Base-by-base conservation (phyloP, 2,329 filamentous ascomycete species). In the Raffaelea ambrosiae region DNA sequence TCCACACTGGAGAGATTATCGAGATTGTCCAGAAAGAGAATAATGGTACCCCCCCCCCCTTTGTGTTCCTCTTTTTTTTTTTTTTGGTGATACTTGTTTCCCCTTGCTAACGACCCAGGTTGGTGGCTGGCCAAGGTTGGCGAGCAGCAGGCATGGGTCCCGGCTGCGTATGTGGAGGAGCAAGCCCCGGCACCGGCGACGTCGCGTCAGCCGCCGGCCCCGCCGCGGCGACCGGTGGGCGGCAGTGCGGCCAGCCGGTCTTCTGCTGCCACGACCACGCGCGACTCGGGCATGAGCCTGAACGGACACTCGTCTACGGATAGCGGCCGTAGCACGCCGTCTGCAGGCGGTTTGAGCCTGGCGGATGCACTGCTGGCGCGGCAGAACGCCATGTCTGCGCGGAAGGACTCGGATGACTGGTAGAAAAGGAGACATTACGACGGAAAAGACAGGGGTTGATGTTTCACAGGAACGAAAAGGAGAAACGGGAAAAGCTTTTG, bases 91-190 rank as follows among this genome's bases (percentile, higher is more conserved):
- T 26, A 14, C 16, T 43, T 13, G 10, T 22, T 35, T 22, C 19
- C 11, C 38, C 3, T 44, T 14, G 14, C 67, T 73, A 63, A 74
- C 55, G 47, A 8, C 36, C 56, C 13, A 95, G 91, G 93, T 46
- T 98, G 93, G 93, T 97, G 91, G 91, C 74, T 97, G 42, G 93
- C 84, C 53, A 91, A 88, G 71, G 86, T 84, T 53, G 67, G 55
- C 5, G 57, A 57, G 4, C 79, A 79, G n/a, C 88, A 93, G 66
- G 93, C 89, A 45, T 98, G 93, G 93, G 81, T 93, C 3, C 93
- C 93, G 0, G 86, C 90, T 19, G 88, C 91, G 19, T 98, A 98
- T 60, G 84, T 98, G 9, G 86, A 97, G 66, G 90, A 96, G 66
- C 77, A 86, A 61, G 70, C 74, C 9, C 73, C 80, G 18, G 73